These are phyloP conservation scores for Gentiana macrophylla DNA, from an alignment of 257 asterid genomes.

Conservation along the genomic window DNA sequence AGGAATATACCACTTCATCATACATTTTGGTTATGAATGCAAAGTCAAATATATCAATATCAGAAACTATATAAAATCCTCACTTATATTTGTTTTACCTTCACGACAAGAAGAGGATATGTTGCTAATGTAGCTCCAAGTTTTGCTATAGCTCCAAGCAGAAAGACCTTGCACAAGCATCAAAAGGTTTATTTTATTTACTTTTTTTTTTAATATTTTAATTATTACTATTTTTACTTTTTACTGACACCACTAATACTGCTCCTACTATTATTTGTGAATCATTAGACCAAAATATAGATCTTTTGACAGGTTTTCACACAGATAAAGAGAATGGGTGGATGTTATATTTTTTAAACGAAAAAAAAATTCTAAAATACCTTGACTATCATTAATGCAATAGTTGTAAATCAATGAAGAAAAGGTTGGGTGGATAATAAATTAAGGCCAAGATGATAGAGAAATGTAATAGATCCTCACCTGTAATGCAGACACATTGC, in stretches of 20 bases:
- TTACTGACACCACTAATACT: too few species aligned
- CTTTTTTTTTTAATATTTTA: too few species aligned
- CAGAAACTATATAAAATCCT: background rate
- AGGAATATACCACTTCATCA: too few species aligned
- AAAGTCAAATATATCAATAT: background rate
- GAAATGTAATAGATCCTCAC: slow-evolving; percentile 17
- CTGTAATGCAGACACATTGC: slow-evolving; percentile 69
- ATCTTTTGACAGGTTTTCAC: too few species aligned
- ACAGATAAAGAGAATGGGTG: too few species aligned
- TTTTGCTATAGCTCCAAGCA: slow-evolving; percentile 97
- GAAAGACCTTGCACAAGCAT: slow-evolving; percentile 45
- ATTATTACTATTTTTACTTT: too few species aligned
- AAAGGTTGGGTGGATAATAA: slow-evolving; percentile 7
- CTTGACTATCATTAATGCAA: too few species aligned
- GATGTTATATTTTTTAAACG: background rate
- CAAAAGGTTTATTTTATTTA: background rate
- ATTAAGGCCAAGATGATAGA: background rate
- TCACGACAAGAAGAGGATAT: slow-evolving; percentile 89
- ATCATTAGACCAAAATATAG: too few species aligned
- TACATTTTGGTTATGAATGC: too few species aligned
- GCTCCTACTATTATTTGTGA: too few species aligned
- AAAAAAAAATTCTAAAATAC: background rate
- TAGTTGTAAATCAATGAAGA: too few species aligned
- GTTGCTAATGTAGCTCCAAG: slow-evolving; percentile 97
- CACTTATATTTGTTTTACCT: slow-evolving; percentile 31